phyloP scores from a whole-genome alignment of 78 protist genomes.

The Thecamonas trahens region DNA sequence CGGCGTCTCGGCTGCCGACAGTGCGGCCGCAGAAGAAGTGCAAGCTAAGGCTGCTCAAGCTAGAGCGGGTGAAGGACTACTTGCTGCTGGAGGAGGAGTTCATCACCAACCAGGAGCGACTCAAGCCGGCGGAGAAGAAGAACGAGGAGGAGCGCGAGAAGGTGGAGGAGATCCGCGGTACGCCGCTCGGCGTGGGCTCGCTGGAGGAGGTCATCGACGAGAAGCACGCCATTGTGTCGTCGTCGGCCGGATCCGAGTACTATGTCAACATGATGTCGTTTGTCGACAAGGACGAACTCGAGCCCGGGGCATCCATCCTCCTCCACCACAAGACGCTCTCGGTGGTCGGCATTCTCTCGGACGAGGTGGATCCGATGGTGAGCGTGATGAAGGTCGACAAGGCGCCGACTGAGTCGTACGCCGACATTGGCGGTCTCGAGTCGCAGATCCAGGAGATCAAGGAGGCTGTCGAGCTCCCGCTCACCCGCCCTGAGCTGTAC shows the following conservation, averaged over 20 bases:
- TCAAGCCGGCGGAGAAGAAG: conserved; percentile 84
- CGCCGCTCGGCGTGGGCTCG: conserved; percentile 94
- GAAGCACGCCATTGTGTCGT: conserved; percentile 91
- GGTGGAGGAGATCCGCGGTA: conserved; percentile 96
- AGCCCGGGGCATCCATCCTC: conserved; percentile 89
- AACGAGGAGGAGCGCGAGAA: conserved; percentile 64
- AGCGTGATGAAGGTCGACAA: conserved; percentile 98
- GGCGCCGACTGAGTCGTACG: conserved; percentile 97
- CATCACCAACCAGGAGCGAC: conserved; percentile 83
- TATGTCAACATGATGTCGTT: conserved; percentile 93
- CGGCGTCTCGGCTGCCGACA: conserved; percentile 13
- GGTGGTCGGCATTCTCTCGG: conserved; percentile 92
- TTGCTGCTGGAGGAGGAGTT: conserved; percentile 98
- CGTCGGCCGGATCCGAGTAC: conserved; percentile 92
- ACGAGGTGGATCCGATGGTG: conserved; percentile 97
- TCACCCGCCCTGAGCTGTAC: conserved; percentile 98
- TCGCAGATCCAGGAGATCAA: conserved; percentile 96
- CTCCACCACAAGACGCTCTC: conserved; percentile 78
- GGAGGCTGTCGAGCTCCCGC: conserved; percentile 97
- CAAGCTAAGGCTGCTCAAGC: conserved; percentile 80
- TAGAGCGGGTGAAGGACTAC: conserved; percentile 96
- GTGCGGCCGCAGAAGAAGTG: conserved; percentile 89
- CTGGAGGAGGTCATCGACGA: conserved; percentile 99
- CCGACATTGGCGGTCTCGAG: conserved; percentile 98
- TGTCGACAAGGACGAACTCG: conserved; percentile 95